A percentile compares a stretch with the other conserved stretches of the same genome.
Conservation (phyloP, 2,329 filamentous ascomycete species). For the Trichophyton rubrum region DNA sequence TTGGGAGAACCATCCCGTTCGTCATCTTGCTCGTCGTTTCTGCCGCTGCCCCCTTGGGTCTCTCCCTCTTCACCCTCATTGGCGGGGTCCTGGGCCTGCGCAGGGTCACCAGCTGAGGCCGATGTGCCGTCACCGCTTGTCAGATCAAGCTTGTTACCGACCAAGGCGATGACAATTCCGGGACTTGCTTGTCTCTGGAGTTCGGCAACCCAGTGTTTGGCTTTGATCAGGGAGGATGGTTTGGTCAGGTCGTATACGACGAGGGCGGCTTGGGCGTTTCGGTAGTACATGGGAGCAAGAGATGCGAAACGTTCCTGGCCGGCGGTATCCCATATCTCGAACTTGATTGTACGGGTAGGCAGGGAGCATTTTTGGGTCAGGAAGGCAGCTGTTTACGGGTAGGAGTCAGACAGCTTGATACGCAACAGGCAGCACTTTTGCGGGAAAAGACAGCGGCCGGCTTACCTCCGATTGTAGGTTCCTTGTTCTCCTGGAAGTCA, state of each 20-base stretch:
- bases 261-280: constrained; percentile 97
- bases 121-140: constrained; percentile 58
- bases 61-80: constrained; percentile 40
- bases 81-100: constrained; percentile 62
- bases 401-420: constrained; percentile 1
- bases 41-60: constrained; percentile 21
- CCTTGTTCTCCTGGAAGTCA: constrained; percentile 99
- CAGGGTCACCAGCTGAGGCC: not conserved
- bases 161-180: constrained; percentile 97
- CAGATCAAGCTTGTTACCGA: constrained; percentile 94
- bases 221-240: constrained; percentile 92
- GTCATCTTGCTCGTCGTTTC: constrained; percentile 29
- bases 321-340: constrained; percentile 98
- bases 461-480: constrained; percentile 92
- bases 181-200: constrained; percentile 97
- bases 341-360: constrained; percentile 66
- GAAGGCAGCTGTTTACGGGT: constrained; percentile 60
- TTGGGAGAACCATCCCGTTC: constrained; percentile 41
- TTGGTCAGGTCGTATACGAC: constrained; percentile 95
- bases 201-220: constrained; percentile 98
- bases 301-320: constrained; percentile 99
- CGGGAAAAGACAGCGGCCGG: not conserved
- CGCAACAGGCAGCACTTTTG: not conserved
- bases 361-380: constrained; percentile 97
- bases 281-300: constrained; percentile 97